phyloP scores from a whole-genome alignment of 768 basidiomycete genomes.

The Termitomyces sp. region DNA sequence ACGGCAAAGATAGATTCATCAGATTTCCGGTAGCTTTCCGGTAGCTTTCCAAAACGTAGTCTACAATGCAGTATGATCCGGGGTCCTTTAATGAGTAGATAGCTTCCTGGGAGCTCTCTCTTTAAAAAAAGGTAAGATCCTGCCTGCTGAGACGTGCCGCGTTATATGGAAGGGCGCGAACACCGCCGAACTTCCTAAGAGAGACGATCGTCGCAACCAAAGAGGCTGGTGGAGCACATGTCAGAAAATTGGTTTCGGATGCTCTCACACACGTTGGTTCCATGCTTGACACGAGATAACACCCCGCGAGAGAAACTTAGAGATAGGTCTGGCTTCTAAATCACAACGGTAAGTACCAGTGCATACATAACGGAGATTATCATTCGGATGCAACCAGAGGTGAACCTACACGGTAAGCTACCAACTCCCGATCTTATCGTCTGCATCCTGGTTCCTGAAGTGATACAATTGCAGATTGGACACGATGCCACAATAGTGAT shows the following conservation, averaged over 20 bases:
- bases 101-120: neutral
- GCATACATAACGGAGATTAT: neutral
- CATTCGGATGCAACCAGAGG: neutral
- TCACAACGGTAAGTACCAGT: too few species aligned
- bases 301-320: neutral
- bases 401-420: neutral
- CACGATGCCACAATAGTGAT: neutral
- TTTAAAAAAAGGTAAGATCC: neutral
- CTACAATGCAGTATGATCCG: neutral
- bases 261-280: neutral
- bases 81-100: neutral
- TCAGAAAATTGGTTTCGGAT: too few species aligned
- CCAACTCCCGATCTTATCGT: neutral
- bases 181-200: neutral
- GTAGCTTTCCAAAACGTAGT: neutral
- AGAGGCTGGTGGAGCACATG: neutral
- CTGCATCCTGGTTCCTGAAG: neutral
- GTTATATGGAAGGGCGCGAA: neutral
- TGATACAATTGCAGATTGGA: neutral
- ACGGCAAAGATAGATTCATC: too few species aligned
- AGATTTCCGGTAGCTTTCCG: neutral
- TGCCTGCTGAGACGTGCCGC: neutral
- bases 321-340: neutral
- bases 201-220: slow-evolving; percentile 2
- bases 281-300: neutral